Conservation (phyloP, 1,139 yeast genomes). For the Suhomyces coccinellae region DNA sequence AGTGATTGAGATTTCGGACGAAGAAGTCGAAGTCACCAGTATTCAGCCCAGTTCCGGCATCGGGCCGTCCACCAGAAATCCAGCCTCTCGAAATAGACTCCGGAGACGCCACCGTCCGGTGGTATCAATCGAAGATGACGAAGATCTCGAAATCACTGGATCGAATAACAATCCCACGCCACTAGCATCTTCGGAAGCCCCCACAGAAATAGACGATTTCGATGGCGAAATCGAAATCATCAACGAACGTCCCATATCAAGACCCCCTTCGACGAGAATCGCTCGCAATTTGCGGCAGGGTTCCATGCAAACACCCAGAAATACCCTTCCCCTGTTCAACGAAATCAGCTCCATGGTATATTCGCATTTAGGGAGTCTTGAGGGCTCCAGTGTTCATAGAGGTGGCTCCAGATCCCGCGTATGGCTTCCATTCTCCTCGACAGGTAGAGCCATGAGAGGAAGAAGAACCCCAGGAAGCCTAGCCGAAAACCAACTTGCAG, state of each 20-base stretch:
- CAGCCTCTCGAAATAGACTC: neutral
- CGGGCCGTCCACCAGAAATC: neutral
- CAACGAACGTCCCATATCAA: conserved; percentile 21
- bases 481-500: conserved; percentile 6
- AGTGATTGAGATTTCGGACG: conserved; percentile 14
- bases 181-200: neutral
- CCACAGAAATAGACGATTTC: conserved; percentile 3
- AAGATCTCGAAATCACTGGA: conserved; percentile 24
- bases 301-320: neutral
- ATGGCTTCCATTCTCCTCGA: conserved; percentile 8
- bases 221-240: conserved; percentile 32
- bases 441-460: conserved; percentile 5
- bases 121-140: conserved; percentile 13
- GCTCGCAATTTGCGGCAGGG: neutral
- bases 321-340: conserved; percentile 5
- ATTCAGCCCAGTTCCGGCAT: conserved; percentile 1
- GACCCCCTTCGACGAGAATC: conserved; percentile 5
- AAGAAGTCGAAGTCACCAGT: conserved; percentile 12
- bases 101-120: conserved; percentile 6
- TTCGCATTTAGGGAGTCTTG: neutral
- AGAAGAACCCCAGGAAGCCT: conserved; percentile 2
- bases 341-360: conserved; percentile 7
- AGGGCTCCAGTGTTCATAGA: neutral
- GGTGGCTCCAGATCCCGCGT: neutral
- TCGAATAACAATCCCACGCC: conserved; percentile 14